Base-by-base conservation (phyloP, 192 early-diverging fungal genomes). In the Rhizophagus clarus region DNA sequence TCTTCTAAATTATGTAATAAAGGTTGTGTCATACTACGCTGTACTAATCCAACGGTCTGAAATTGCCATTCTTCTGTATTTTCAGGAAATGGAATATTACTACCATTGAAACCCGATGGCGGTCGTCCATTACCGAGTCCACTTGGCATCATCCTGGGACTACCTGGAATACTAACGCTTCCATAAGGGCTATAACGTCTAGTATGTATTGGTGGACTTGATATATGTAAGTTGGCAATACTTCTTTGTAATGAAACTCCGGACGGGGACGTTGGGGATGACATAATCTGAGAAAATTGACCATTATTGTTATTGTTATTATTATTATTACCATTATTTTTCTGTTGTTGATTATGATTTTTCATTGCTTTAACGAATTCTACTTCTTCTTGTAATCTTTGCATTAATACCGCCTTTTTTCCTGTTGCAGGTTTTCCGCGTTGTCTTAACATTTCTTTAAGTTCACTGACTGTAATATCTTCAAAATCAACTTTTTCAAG, bases 391-490 rank as follows among this genome's bases (percentile, higher is more conserved):
- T 92, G 85, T 1, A 94, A 77, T 29, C 93, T 78, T 82, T 92
- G 87, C n/a, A 93, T 85, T 66, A 94, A 77, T 11, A 91, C 82
- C 1, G 91, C 92, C 61, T 94, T 94, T 82, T 93, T 93, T 17
- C 93, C 93, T 22, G 89, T 87, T 14, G 90, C 88, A 20, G 90
- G 91, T 67, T 92, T 89, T 1, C 91, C 89, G 31, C 93, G 87
- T 69, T 90, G 86, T 37, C 91, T 76, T 29, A 94, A 79, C 86
- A 93, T 89, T 56, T 94, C 92, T 72, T 94, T 94, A 22, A 94
- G 82, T 81, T 94, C 93, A 6, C 87, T 82, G 0, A 94, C 93
- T 0, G 93, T 94, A 22, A 94, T 89, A 80, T 94, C 93, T 40
- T 93, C 89, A 84, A 94, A 93, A 51, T 94, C 87, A 9, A 91